Evolutionary conservation across 164 flowering plant species (phyloP).

Genomic region (Magnolia sinica): DNA sequence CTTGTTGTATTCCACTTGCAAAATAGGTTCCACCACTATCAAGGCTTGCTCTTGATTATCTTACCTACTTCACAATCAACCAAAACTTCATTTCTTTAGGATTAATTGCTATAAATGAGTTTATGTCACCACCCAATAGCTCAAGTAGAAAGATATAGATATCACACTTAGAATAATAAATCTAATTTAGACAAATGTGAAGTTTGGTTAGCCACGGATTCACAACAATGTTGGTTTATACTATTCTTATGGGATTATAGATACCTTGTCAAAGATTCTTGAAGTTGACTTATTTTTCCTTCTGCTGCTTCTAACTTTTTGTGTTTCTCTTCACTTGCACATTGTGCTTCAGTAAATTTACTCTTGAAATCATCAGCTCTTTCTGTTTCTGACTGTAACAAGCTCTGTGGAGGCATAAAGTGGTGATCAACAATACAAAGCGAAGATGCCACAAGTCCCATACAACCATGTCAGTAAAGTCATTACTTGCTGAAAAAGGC

Average conservation of each 20-base stretch:
- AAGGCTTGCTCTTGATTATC: too few species aligned
- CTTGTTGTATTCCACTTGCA: too few species aligned
- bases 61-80: too few species aligned
- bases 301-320: conserved; percentile 68
- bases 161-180: background rate
- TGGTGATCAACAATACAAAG: background rate
- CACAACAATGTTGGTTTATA: background rate
- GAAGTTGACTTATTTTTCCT: conserved; percentile 62
- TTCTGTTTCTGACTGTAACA: conserved; percentile 47
- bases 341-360: conserved; percentile 44
- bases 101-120: too few species aligned
- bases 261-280: conserved; percentile 68
- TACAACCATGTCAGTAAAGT: too few species aligned
- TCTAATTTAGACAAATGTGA: background rate
- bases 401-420: conserved; percentile 31
- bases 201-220: background rate
- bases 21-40: too few species aligned
- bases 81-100: too few species aligned
- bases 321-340: conserved; percentile 51
- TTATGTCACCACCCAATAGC: too few species aligned
- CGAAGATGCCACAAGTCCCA: background rate
- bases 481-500: too few species aligned
- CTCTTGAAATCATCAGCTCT: conserved; percentile 52
- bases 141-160: background rate
- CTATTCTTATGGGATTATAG: background rate